phyloP scores from a whole-genome alignment of 306 rosid genomes.

The Canavalia ensiformis region DNA sequence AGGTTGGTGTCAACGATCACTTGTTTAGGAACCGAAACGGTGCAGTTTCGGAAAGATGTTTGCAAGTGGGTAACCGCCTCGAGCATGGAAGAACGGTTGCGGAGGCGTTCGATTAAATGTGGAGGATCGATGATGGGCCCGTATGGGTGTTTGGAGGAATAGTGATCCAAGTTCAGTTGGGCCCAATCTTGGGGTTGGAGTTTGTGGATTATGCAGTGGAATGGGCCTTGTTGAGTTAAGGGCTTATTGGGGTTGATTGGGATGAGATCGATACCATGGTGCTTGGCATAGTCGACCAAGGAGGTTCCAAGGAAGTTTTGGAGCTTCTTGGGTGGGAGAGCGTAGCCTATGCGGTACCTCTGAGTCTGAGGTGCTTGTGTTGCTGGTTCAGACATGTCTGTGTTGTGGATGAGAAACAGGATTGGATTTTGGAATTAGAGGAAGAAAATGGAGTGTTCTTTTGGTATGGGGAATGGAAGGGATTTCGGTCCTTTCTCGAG shows the following conservation, averaged over 20 bases:
- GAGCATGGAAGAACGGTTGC: constrained; percentile 41
- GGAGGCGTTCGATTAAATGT: constrained; percentile 30
- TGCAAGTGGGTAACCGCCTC: constrained; percentile 19
- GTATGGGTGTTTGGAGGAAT: background rate
- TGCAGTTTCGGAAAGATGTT: background rate
- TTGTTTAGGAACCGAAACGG: constrained; percentile 38
- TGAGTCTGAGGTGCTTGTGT: background rate
- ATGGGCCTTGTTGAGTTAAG: constrained; percentile 44
- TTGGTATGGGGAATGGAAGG: background rate
- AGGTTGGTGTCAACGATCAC: background rate
- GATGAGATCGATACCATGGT: constrained; percentile 35
- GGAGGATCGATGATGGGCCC: constrained; percentile 38
- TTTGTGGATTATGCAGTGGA: constrained; percentile 50
- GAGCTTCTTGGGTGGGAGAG: constrained; percentile 40
- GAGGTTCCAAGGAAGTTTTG: constrained; percentile 17
- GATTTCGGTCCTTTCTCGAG: no score
- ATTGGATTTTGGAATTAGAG: no score
- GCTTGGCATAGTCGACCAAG: constrained; percentile 1
- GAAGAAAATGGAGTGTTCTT: background rate
- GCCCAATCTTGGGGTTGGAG: constrained; percentile 27
- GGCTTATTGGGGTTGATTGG: constrained; percentile 27
- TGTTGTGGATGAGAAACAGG: background rate
- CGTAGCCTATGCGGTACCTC: constrained; percentile 40
- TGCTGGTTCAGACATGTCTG: constrained; percentile 29
- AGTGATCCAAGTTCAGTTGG: constrained; percentile 30